Percentiles rank a stretch among this genome's conserved stretches.
phyloP scores from a whole-genome alignment of 2,329 filamentous ascomycete species.

The Ceratocystis papillata region DNA sequence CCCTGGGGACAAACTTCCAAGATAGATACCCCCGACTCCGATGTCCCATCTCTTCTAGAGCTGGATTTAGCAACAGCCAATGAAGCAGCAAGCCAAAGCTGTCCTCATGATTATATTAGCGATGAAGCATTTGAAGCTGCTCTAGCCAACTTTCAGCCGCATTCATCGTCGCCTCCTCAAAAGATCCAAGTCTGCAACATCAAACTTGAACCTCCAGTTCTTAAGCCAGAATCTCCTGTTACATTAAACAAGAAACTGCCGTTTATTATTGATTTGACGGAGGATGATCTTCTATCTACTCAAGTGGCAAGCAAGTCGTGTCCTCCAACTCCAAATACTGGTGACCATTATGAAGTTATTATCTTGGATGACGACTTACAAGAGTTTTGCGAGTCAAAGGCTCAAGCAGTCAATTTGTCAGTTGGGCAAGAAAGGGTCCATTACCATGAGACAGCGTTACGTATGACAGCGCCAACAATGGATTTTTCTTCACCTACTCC shows the following conservation, averaged over 20 bases:
- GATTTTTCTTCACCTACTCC: slow-evolving; percentile 28
- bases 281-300: background rate
- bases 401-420: background rate
- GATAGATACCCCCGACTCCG: slow-evolving; percentile 20
- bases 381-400: slow-evolving; percentile 12
- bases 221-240: background rate
- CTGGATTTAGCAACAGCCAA: slow-evolving; percentile 16
- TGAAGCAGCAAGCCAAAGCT: slow-evolving; percentile 8
- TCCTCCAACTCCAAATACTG: background rate
- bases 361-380: background rate
- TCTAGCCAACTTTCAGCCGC: background rate
- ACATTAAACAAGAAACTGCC: background rate
- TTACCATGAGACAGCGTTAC: slow-evolving; percentile 27
- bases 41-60: slow-evolving; percentile 18
- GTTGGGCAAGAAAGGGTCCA: slow-evolving; percentile 30
- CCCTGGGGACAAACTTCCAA: slow-evolving; percentile 18
- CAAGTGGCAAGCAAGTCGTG: background rate
- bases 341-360: background rate
- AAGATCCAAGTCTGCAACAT: background rate
- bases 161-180: background rate
- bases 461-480: slow-evolving; percentile 29
- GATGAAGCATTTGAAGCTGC: slow-evolving; percentile 16
- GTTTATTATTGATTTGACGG: slow-evolving; percentile 10
- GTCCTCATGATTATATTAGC: background rate
- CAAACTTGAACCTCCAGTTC: slow-evolving; percentile 17